These are phyloP conservation scores for Cenchrus americanus DNA, from an alignment of 176 grass and related monocot species.

Conservation along the genomic window DNA sequence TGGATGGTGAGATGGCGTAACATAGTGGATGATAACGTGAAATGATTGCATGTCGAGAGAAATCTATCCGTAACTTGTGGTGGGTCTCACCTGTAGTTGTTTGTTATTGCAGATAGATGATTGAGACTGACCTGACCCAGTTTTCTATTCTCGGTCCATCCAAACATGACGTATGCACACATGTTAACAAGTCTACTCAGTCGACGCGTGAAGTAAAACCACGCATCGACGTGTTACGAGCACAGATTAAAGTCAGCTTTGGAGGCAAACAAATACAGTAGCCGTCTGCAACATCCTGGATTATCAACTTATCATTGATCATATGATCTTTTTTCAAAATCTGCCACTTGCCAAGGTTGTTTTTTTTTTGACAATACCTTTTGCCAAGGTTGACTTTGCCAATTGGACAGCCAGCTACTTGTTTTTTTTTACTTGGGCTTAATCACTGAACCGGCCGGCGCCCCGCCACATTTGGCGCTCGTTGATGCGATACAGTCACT, in stretches of 20 bases:
- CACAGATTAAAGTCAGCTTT: slow-evolving; percentile 16
- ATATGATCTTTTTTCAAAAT: not conserved
- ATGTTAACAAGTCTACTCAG: not conserved
- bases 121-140: too few species aligned
- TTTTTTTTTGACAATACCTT: too few species aligned
- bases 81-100: too few species aligned
- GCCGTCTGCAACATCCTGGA: not conserved
- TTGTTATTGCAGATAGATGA: too few species aligned
- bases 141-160: too few species aligned
- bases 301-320: too few species aligned
- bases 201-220: not conserved
- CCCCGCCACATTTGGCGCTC: not conserved
- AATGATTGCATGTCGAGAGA: too few species aligned
- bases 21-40: too few species aligned
- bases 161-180: not conserved
- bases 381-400: slow-evolving; percentile 19
- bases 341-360: slow-evolving; percentile 6
- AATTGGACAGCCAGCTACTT: not conserved
- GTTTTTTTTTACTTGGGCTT: not conserved
- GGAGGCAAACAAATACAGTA: not conserved
- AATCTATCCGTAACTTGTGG: too few species aligned
- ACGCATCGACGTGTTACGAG: slow-evolving; percentile 9
- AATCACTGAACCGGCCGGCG: not conserved
- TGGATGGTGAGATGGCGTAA: too few species aligned
- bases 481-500: too few species aligned